phyloP scores from a whole-genome alignment of 2,329 filamentous ascomycete species.

The Aspergillus sp. region DNA sequence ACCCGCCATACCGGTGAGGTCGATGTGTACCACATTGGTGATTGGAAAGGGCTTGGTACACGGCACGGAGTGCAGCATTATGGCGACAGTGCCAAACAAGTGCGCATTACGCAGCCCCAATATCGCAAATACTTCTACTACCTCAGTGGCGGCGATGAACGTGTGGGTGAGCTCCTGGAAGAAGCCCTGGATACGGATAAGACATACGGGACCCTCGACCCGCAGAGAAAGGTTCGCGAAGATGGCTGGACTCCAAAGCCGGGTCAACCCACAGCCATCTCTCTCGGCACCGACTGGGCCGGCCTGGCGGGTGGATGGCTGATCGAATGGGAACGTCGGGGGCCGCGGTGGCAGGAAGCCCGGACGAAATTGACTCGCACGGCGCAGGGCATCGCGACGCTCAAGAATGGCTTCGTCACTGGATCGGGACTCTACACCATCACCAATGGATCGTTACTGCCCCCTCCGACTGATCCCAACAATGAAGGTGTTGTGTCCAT shows the following conservation, averaged over 20 bases:
- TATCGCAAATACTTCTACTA: slow-evolving; percentile 61
- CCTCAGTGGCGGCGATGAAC: slow-evolving; percentile 56
- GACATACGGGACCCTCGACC: slow-evolving; percentile 55
- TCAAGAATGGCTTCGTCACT: slow-evolving; percentile 61
- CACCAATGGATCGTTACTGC: slow-evolving; percentile 49
- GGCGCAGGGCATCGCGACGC: slow-evolving; percentile 51
- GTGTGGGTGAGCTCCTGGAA: slow-evolving; percentile 54
- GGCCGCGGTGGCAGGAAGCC: slow-evolving; percentile 54
- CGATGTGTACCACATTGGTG: slow-evolving; percentile 60
- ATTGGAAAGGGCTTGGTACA: slow-evolving; percentile 60
- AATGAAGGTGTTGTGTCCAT: slow-evolving; percentile 54
- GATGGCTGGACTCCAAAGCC: slow-evolving; percentile 50
- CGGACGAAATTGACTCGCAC: slow-evolving; percentile 51
- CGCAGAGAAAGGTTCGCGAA: slow-evolving; percentile 58
- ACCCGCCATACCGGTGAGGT: slow-evolving; percentile 61
- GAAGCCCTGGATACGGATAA: slow-evolving; percentile 54
- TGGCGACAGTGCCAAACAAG: slow-evolving; percentile 61
- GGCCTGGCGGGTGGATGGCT: slow-evolving; percentile 59
- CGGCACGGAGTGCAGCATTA: slow-evolving; percentile 64
- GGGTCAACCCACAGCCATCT: slow-evolving; percentile 47
- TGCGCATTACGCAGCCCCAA: slow-evolving; percentile 58
- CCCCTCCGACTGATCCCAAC: slow-evolving; percentile 52
- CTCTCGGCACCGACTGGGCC: slow-evolving; percentile 60
- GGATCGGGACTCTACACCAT: slow-evolving; percentile 55
- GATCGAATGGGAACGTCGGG: slow-evolving; percentile 59